Base-by-base conservation (phyloP, 257 asterid genomes). In the Nicotiana benthamiana region DNA sequence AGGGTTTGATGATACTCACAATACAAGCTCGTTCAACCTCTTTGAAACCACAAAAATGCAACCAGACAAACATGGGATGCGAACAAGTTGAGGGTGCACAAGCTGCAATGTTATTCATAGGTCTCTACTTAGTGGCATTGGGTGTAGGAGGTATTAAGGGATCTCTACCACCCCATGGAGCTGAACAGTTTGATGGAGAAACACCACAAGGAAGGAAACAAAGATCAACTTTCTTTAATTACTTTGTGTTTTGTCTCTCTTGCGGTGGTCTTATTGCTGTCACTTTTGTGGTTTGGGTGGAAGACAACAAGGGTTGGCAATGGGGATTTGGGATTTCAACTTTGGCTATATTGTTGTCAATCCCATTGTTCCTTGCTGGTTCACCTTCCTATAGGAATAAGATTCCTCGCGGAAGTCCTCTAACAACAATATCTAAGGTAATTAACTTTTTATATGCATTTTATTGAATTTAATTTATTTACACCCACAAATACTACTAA, bases 271-370 rank as follows among this genome's bases (percentile, higher is more conserved):
- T 95, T n/a, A 84, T 95, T 40, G 98, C 95, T 0, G 98, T 94
- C 28, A 92, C 98, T 0, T 76, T 92, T 3, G 92, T 92, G 4
- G 97, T 92, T n/a, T 94, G 97, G 95, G 79, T 94, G 60, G 97
- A 93, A 83, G 99, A 95, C 85, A 94, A 94, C 82, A 92, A 89
- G 81, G 99, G 99, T 3, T 91, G 98, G 95, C 85, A 92, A 79
- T 95, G 99, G 99, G 99, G 99, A 9, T 92, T 93, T 27, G 94
- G 93, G 9, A 84, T 93, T 15, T 86, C 99, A 6, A 93, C 99
- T 0, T 15, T 91, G 66, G 76, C 97, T 0, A 90, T 95, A 57
- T 82, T 93, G 48, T 62, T 93, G 59, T 89, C 98, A 3, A 90
- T 93, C 60, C 95, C 95, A 0, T 0, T 92, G 16, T 92, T 94